Base-by-base conservation (phyloP, 1,284 basidiomycete genomes). In the Sanghuangporus weigelae region DNA sequence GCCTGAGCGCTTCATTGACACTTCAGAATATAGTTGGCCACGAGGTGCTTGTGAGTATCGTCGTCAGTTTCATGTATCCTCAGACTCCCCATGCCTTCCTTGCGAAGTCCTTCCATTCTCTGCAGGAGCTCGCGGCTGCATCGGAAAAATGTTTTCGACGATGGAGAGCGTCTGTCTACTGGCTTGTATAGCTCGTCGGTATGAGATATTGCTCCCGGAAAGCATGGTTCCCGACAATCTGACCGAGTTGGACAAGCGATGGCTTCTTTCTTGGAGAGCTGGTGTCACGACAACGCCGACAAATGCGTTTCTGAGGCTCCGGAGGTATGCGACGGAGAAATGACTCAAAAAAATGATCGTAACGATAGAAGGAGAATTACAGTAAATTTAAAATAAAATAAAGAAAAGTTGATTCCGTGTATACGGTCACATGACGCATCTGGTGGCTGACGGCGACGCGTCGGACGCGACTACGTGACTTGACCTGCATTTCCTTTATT, bases 1-100 rank as follows among this genome's bases (percentile, higher is more conserved):
- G 39, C 79, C 78, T 1, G 80, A 83, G 61, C 75, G 80, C 0
- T 84, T 82, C 73, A 72, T 84, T 36, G 79, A 81, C 53, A 75
- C 71, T 0, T 69, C 69, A 11, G 67, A 71, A 1, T 76, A 76
- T 50, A 69, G 71, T 23, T 79, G 77, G 77, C 77, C 75, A n/a
- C 72, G 74, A 57, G 61, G 73, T 42, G 74, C 72, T 39, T 73
- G 70, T 72, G 53, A 64, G 71, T 7, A 12, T 19, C 0, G 12
- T 36, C 7, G 2, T 42, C 39, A 26, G 31, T 4, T 12, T 10
- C 51, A 21, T 11, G 7, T 53, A 14, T 53, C 12, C 40, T n/a
- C 40, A 31, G 31, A 38, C 31, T 38, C 16, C 35, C 16, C 40
- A n/a, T 16, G 26, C 16, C 11, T 35, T 39, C 7, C 35, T 21